Base-by-base conservation (phyloP, 1,139 yeast genomes). In the Candida pseudocylindracea region DNA sequence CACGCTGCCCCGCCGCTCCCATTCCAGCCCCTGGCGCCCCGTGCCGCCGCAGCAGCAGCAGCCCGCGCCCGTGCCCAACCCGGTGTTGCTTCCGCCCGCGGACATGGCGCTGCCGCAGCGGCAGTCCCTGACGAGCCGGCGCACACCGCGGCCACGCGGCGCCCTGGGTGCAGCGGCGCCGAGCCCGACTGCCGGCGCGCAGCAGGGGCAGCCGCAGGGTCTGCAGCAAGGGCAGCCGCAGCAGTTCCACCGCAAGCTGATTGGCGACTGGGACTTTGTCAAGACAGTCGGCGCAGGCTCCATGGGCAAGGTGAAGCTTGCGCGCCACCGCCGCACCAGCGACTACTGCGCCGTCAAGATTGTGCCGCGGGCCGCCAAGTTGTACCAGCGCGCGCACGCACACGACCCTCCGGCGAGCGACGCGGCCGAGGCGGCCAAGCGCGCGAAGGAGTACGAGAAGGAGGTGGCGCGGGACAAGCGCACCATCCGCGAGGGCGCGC, bases 251-350 rank as follows among this genome's bases (percentile, higher is more conserved):
- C 67, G 96, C 41, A 74, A 76, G 39, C 67, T 93, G 6, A 75
- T 88, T 35, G 99, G 98, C 12, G 95, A 91, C 42, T 88, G 98
- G 98, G 92, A 80, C 45, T 85, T 88, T 43, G 66, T 81, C 37
- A 83, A 83, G 49, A 83, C 95, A 1, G 80, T 88, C 33, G 99
- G 99, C 33, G 94, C 96, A 4, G 98, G 99, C 3, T 80, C 94
- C 1, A 88, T 91, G 98, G 99, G 99, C 36, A 92, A 88, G 51
- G 99, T 88, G 33, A 91, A 91, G 51, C 60, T 88, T 32, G 96
- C 96, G 2, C 75, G 71, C 44, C 93, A 85, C 54, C 68, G 78
- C 40, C 51, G 70, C 29, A 80, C 94, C 1, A 67, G 68, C 35
- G 94, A 83, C 47, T 61, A 78, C 25, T 83, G 94, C 53, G 96